These are phyloP conservation scores for Zoysia pacifica DNA, from an alignment of 176 grass and related monocot genomes.

Conservation along the genomic window DNA sequence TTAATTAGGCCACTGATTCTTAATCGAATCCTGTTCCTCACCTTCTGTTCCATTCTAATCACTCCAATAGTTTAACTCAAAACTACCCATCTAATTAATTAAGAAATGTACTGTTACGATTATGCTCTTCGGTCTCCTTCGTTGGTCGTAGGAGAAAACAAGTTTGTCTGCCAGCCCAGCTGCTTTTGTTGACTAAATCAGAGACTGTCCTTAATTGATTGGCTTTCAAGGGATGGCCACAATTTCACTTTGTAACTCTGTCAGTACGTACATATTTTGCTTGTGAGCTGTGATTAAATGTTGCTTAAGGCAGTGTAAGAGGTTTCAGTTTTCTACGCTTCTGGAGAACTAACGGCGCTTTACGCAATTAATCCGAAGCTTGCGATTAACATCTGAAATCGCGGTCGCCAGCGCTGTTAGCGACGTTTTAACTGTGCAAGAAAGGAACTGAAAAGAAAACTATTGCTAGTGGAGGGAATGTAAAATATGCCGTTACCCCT, in stretches of 20 bases:
- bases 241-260: no score
- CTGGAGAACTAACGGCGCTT: constrained; percentile 17
- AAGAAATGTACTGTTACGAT: no score
- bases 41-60: not conserved
- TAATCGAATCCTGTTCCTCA: constrained; percentile 21
- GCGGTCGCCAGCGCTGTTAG: not conserved
- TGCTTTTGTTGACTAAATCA: not conserved
- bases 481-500: not conserved
- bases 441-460: not conserved
- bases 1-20: not conserved
- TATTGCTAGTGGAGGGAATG: not conserved
- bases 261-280: not conserved
- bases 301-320: not conserved
- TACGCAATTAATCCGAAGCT: not conserved
- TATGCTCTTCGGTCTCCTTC: no score
- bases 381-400: constrained; percentile 27
- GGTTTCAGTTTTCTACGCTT: constrained; percentile 29
- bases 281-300: not conserved
- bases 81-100: not conserved
- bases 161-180: no score
- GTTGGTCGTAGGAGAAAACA: no score
- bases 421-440: not conserved
- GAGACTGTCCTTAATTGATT: not conserved
- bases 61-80: not conserved
- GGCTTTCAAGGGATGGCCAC: not conserved